Evolutionary conservation across 345 rosid genomes (phyloP), one percentile per base, ranked within the genome.

Genomic region (Acer negundo): DNA sequence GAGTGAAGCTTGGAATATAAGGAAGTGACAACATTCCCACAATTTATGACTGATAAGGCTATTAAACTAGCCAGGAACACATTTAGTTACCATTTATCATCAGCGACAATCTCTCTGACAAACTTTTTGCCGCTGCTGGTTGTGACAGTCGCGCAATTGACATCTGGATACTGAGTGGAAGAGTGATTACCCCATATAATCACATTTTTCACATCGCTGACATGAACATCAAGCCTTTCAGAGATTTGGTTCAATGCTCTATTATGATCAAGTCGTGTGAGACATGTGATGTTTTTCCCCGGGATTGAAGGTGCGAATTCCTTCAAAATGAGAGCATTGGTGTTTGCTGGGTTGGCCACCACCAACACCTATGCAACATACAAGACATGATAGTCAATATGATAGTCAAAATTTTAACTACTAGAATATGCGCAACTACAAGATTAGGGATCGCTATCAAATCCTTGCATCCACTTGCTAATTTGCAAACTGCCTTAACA

Each of bases 111-210:
- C 51, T 90, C 87, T 80, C 82, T 83, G 9, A 86, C 84, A 68
- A 89, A 73, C 67, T 76, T 85, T 44, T 87, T 88, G 51, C 88
- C 89, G 2, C 55, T 63, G 70, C 79, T 58, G 44, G 84, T 79
- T 66, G 67, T 62, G 49, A 86, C 89, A 28, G 85, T 86, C 15
- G 93, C 94, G 38, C 93, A 97, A 63, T 84, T 91, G 72, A 78
- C 90, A 79, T 95, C 98, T 24, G 98, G 98, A 76, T 91, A 91
- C 44, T 93, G 98, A 61, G 97, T 91, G 23, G 97, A 89, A n/a
- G 95, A 95, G 79, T 95, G 98, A 79, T 93, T 93, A 17, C 98
- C 98, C 96, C 98, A 93, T 20, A 95, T 82, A 73, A 90, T 85
- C 3, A 88, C 88, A 46, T 95, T 95, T 82, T 87, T 95, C 63